A percentile compares a stretch with the other conserved stretches of the same genome.
Conservation (phyloP, 106 monocot genomes). For the Phalaenopsis aphrodite region DNA sequence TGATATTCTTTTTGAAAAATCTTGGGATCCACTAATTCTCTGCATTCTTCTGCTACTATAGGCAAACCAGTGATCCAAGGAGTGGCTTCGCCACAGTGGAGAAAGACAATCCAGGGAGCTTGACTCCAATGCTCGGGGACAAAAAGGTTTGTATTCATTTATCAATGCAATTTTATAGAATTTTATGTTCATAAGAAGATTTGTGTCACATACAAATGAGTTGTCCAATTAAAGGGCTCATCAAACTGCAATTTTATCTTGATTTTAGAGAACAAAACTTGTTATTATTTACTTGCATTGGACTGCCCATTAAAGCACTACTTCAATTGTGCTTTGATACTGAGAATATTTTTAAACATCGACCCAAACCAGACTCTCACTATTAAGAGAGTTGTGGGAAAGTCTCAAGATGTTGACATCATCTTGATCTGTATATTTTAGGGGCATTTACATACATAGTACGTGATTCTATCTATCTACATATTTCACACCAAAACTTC, state of each 20-base stretch:
- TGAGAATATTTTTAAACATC: too few species aligned
- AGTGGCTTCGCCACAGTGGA: constrained; percentile 93
- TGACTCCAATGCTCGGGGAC: constrained; percentile 98
- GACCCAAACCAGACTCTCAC: too few species aligned
- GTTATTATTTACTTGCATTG: too few species aligned
- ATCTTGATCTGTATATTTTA: background rate
- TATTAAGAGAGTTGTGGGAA: background rate
- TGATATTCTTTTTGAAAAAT: too few species aligned
- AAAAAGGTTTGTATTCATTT: constrained; percentile 50
- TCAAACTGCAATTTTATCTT: background rate
- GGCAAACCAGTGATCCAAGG: constrained; percentile 85
- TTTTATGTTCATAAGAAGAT: background rate
- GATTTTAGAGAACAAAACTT: too few species aligned
- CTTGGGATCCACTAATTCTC: background rate
- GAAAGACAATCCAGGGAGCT: constrained; percentile 76
- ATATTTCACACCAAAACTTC: too few species aligned
- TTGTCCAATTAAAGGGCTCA: background rate
- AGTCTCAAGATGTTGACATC: background rate
- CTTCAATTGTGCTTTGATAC: too few species aligned
- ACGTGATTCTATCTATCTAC: too few species aligned
- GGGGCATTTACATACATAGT: too few species aligned
- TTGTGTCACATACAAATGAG: background rate
- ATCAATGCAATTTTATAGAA: background rate
- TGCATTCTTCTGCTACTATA: constrained; percentile 23
- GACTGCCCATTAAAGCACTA: too few species aligned